phyloP scores from a whole-genome alignment of 1,139 yeast genomes.

The Taiozyma sp. region DNA sequence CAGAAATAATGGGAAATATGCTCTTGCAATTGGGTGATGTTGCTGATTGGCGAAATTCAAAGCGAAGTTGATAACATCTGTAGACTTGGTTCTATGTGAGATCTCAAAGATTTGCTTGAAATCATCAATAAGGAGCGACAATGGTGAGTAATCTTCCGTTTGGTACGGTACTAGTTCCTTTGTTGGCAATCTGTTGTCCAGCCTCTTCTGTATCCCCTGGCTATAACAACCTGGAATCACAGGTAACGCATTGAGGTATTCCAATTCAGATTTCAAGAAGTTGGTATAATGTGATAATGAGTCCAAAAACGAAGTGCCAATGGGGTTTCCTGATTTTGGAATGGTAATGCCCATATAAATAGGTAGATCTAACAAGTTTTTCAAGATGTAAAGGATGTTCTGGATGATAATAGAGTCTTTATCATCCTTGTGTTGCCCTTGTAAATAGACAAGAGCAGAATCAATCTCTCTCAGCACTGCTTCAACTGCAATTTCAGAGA shows the following conservation, averaged over 20 bases:
- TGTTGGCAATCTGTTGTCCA: constrained; percentile 58
- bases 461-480: constrained; percentile 14
- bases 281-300: constrained; percentile 3
- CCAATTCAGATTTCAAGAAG: constrained; percentile 10
- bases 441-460: constrained; percentile 8
- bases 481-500: constrained; percentile 16
- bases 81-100: constrained; percentile 30
- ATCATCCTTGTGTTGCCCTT: constrained; percentile 6
- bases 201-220: constrained; percentile 41
- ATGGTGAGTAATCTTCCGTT: constrained; percentile 24
- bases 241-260: constrained; percentile 19
- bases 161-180: constrained; percentile 33
- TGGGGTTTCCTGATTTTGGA: constrained; percentile 5
- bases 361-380: constrained; percentile 16
- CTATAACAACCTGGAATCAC: constrained; percentile 48
- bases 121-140: constrained; percentile 24
- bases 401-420: constrained; percentile 18
- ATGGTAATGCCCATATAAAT: constrained; percentile 11
- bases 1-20: constrained; percentile 55
- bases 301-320: constrained; percentile 14
- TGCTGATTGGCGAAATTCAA: constrained; percentile 26
- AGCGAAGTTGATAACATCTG: constrained; percentile 28
- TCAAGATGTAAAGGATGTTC: constrained; percentile 14
- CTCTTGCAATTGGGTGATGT: constrained; percentile 54
- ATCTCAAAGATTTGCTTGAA: constrained; percentile 34